These are phyloP conservation scores for Beauveria medogensis DNA, from an alignment of 2,329 filamentous ascomycete genomes.

Conservation along the genomic window DNA sequence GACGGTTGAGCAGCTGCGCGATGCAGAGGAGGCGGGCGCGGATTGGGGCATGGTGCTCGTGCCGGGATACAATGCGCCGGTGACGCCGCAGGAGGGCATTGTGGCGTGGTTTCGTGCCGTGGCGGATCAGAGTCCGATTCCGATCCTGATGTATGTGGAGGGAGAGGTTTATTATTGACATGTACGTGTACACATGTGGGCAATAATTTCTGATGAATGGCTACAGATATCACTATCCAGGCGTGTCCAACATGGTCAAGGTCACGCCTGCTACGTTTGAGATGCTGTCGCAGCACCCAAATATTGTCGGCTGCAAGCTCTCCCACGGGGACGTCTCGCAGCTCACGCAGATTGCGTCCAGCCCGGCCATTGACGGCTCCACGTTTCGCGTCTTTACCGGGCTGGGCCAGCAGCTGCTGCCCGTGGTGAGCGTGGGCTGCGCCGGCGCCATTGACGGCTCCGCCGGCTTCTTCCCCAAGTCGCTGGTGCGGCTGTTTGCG, in stretches of 20 bases:
- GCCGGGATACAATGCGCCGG: conserved; percentile 51
- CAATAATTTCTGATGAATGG: too few species aligned
- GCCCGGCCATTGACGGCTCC: conserved; percentile 44
- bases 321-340: conserved; percentile 60
- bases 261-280: conserved; percentile 50
- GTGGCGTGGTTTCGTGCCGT: conserved; percentile 50
- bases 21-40: conserved; percentile 48
- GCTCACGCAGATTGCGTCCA: conserved; percentile 52
- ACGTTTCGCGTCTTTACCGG: conserved; percentile 57
- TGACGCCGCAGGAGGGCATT: conserved; percentile 46
- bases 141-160: conserved; percentile 47
- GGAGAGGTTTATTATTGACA: too few species aligned
- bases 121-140: conserved; percentile 48
- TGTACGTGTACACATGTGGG: too few species aligned
- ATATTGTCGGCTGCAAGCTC: conserved; percentile 63
- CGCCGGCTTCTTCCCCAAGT: conserved; percentile 55
- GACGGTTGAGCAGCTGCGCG: conserved; percentile 47
- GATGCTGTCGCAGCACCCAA: conserved; percentile 50
- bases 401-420: conserved; percentile 57
- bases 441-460: conserved; percentile 55
- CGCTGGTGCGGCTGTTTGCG: conserved; percentile 49
- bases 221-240: conserved; percentile 54
- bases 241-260: conserved; percentile 57
- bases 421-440: conserved; percentile 49
- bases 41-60: conserved; percentile 52